These are phyloP conservation scores for Hysterangium stoloniferum DNA, from an alignment of 768 basidiomycete species.

Conservation along the genomic window DNA sequence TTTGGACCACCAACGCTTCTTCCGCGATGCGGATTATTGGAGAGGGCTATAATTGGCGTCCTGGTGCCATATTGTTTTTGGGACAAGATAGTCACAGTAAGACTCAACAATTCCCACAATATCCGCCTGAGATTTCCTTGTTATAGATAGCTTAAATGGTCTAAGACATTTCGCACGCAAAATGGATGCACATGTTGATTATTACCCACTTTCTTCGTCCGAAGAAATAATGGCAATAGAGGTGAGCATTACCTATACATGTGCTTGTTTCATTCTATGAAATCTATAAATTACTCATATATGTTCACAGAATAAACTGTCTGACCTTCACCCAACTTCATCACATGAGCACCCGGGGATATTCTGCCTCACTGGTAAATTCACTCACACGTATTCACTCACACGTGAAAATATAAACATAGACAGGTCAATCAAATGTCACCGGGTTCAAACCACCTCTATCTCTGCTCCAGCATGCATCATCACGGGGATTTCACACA, in stretches of 20 bases:
- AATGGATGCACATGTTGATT: neutral
- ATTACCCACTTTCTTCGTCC: neutral
- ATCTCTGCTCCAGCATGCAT: constrained; percentile 54
- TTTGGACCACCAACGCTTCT: constrained; percentile 77
- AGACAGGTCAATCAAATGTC: constrained; percentile 74
- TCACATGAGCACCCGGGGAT: neutral
- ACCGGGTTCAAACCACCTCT: constrained; percentile 67
- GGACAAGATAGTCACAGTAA: neutral
- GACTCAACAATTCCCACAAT: neutral
- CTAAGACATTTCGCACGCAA: neutral
- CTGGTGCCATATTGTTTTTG: neutral
- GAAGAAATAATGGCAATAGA: neutral
- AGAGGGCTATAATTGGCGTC: constrained; percentile 57
- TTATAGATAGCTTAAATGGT: neutral
- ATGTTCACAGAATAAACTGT: too few species aligned
- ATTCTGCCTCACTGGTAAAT: neutral
- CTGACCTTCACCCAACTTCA: neutral
- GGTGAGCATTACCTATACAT: neutral
- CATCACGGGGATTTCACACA: constrained; percentile 60
- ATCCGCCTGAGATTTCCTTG: neutral
- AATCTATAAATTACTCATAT: too few species aligned
- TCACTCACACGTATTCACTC: neutral
- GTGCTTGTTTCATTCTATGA: too few species aligned
- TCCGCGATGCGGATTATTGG: constrained; percentile 75
- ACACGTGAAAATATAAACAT: neutral